phyloP scores from a whole-genome alignment of 495 filamentous ascomycete genomes.

The Venustampulla echinocandica region DNA sequence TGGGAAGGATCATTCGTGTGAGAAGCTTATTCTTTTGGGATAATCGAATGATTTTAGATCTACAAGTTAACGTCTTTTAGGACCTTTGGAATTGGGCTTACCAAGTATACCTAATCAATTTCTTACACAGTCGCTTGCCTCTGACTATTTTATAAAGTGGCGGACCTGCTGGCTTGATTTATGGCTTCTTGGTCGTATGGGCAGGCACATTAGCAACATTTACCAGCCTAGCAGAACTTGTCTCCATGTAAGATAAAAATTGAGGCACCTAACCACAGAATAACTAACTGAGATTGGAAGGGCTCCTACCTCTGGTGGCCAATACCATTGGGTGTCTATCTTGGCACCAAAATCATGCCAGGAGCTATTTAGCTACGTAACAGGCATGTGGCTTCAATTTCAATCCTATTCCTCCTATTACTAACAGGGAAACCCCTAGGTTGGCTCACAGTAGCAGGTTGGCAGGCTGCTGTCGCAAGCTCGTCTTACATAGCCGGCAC shows the following conservation, averaged over 20 bases:
- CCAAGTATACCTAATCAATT: background rate
- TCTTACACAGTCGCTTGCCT: too few species aligned
- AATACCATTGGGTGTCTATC: slow-evolving; percentile 40
- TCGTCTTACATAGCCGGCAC: slow-evolving; percentile 33
- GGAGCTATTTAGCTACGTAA: slow-evolving; percentile 37
- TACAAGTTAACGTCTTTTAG: background rate
- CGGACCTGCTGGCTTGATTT: slow-evolving; percentile 44
- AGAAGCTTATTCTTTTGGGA: too few species aligned
- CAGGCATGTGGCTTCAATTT: background rate
- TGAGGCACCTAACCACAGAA: background rate
- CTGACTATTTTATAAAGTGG: slow-evolving; percentile 26
- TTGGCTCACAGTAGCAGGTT: slow-evolving; percentile 26
- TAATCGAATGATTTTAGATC: too few species aligned
- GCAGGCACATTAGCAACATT: slow-evolving; percentile 37
- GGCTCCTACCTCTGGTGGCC: slow-evolving; percentile 23
- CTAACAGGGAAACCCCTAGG: slow-evolving; percentile 17
- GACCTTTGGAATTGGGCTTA: background rate
- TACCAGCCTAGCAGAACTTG: slow-evolving; percentile 38
- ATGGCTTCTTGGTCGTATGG: slow-evolving; percentile 44
- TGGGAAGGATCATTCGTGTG: slow-evolving; percentile 32
- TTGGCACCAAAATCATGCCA: slow-evolving; percentile 32
- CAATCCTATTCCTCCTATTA: background rate
- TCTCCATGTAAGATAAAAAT: slow-evolving; percentile 29
- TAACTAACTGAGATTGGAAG: background rate
- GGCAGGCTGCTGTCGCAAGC: slow-evolving; percentile 26